A percentile compares a stretch with the other conserved stretches of the same genome.
Evolutionary conservation across 345 rosid genomes (phyloP).

Genomic region (Xanthoceras sorbifolium): DNA sequence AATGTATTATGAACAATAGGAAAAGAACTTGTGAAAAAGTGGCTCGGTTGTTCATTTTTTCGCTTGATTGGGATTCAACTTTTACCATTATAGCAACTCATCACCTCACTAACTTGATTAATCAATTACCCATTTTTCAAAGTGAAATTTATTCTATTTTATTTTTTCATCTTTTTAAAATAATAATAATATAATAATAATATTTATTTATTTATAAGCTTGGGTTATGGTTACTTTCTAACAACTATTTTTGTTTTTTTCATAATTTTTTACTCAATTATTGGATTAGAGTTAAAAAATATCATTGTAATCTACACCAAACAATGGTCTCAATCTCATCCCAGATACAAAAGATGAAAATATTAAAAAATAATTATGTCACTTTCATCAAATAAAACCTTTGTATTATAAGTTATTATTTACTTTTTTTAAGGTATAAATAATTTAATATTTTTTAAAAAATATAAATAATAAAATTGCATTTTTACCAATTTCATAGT

Average conservation of each 20-base stretch:
- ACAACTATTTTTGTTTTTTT: background rate
- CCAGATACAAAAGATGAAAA: background rate
- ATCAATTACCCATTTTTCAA: no score
- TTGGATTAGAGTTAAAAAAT: background rate
- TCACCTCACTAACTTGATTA: no score
- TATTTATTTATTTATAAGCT: background rate
- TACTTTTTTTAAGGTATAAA: no score
- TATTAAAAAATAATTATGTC: slow-evolving; percentile 1
- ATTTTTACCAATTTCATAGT: background rate
- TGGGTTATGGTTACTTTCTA: background rate
- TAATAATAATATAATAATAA: background rate
- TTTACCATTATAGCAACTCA: no score
- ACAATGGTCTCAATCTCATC: slow-evolving; percentile 19
- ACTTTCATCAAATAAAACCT: slow-evolving; percentile 2
- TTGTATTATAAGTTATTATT: background rate
- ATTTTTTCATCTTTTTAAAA: no score
- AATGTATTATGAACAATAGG: no score
- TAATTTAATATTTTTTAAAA: background rate
- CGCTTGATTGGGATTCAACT: no score
- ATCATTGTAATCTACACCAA: slow-evolving; percentile 18
- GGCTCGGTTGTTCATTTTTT: no score
- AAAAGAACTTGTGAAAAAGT: no score
- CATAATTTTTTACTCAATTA: background rate
- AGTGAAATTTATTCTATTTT: no score
- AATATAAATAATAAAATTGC: background rate